A percentile compares a stretch with the other conserved stretches of the same genome.
These are phyloP conservation scores for Cordyceps cateniannulata DNA, from an alignment of 2,329 filamentous ascomycete species.

Conservation along the genomic window DNA sequence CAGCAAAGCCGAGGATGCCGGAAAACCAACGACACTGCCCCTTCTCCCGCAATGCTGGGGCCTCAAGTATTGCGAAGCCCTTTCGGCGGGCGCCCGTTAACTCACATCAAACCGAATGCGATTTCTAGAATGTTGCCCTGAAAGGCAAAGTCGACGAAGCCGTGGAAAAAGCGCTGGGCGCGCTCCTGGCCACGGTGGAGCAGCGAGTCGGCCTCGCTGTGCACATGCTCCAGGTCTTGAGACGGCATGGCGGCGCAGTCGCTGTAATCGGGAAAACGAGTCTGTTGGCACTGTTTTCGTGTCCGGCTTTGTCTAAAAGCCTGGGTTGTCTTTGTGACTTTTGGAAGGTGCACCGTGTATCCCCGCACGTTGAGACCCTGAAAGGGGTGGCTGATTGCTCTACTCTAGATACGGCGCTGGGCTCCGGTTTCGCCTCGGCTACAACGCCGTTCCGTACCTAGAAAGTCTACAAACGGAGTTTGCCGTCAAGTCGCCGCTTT, in stretches of 20 bases:
- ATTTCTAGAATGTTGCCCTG: conserved; percentile 71
- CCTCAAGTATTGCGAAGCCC: too few relatives aligned
- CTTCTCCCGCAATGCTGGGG: too few relatives aligned
- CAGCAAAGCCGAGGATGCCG: not conserved
- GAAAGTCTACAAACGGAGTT: too few relatives aligned
- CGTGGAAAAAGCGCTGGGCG: conserved; percentile 48
- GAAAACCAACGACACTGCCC: not conserved
- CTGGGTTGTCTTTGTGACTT: not conserved
- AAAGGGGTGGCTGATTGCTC: not conserved
- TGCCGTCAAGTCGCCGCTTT: too few relatives aligned
- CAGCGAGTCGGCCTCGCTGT: conserved; percentile 31
- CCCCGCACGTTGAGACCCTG: not conserved
- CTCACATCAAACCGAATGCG: conserved; percentile 67
- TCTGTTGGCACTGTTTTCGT: not conserved
- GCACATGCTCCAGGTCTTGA: conserved; percentile 29
- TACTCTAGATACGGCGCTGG: not conserved
- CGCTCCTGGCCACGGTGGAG: conserved; percentile 40
- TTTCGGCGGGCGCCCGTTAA: too few relatives aligned
- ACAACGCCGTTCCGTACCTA: too few relatives aligned
- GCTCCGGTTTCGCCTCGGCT: not conserved
- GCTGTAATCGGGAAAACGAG: not conserved
- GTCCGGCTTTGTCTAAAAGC: too few relatives aligned
- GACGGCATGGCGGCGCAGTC: conserved; percentile 21
- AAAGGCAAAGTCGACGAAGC: conserved; percentile 66
- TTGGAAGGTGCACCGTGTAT: not conserved